Base-by-base conservation (phyloP, 805 yeast species). In the Ogataea trehaloabstinens region DNA sequence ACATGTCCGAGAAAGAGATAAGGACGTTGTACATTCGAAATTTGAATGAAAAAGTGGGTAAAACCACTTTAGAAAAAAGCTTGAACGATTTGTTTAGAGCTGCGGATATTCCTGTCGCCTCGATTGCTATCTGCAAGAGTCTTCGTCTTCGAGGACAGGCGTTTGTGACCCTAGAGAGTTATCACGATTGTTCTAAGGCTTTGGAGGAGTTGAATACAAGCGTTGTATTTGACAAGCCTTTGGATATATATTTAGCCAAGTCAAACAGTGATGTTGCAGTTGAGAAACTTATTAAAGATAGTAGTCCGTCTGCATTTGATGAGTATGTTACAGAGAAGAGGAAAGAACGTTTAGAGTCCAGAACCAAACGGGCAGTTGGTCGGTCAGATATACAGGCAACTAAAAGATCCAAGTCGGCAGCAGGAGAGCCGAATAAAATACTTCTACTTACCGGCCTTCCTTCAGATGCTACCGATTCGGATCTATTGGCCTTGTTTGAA, bases 111-210 rank as follows among this genome's bases (percentile, higher is more conserved):
- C 28, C 42, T 6, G 50, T 53, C 1, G 40, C 70, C 12, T 73
- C 71, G 21, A 61, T 86, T 10, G 65, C 74, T 2, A 77, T 86
- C 1, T 79, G 77, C 41, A 73, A 73, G 42, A 81, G 78, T 48
- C 51, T 85, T n/a, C 72, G 68, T 45, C 70, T 82, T 73, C 72
- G 82, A 40, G 96, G 96, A 2, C 95, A 87, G 58, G 95, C 95
- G 1, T 87, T 85, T 57, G 70, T 87, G 5, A 76, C 85, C 0
- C 76, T 80, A 37, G 68, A 63, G 3, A 53, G 58, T 15, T 50
- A 52, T 1, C 64, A 65, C 3, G 59, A 64, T 4, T 80, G 89
- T 1, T 40, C 55, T 3, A 51, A 53, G 28, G 84, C 83, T 0
- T 53, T 73, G 3, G 62, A 64, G n/a, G 60, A 53, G 13, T 48